Evolutionary conservation across 306 rosid species (phyloP).

Genomic region (Bauhinia variegata): DNA sequence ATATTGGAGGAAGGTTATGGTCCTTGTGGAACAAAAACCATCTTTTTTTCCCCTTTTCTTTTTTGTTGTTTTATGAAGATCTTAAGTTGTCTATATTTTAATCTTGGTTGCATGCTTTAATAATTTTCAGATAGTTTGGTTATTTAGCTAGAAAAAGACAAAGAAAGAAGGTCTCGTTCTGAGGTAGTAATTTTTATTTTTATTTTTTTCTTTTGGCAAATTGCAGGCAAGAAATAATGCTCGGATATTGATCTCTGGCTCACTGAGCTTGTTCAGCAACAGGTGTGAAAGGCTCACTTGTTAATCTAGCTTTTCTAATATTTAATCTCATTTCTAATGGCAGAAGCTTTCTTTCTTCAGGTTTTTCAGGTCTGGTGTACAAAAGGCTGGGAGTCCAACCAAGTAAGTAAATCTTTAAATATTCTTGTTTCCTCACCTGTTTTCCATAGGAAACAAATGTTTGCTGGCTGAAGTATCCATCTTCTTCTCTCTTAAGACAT

Average conservation of each 20-base stretch:
- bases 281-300: constrained; percentile 51
- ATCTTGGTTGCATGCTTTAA: constrained; percentile 19
- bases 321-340: constrained; percentile 20
- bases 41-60: background rate
- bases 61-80: constrained; percentile 3
- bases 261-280: constrained; percentile 81
- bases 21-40: background rate
- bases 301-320: constrained; percentile 20
- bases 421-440: constrained; percentile 1
- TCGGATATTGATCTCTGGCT: constrained; percentile 88
- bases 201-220: constrained; percentile 10
- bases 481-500: constrained; percentile 7
- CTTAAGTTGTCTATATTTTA: background rate
- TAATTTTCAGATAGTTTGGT: constrained; percentile 4
- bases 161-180: background rate
- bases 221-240: constrained; percentile 97
- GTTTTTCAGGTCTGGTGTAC: constrained; percentile 81
- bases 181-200: constrained; percentile 2
- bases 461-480: background rate
- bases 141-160: too few relatives aligned
- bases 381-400: constrained; percentile 74
- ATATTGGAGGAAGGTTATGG: background rate
- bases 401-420: constrained; percentile 62
- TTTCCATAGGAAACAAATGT: constrained; percentile 17
- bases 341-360: constrained; percentile 50